Percentiles rank a stretch among this genome's conserved stretches.
Evolutionary conservation across 352 stramenopile species (phyloP).

Genomic region (Pythium insidiosum): DNA sequence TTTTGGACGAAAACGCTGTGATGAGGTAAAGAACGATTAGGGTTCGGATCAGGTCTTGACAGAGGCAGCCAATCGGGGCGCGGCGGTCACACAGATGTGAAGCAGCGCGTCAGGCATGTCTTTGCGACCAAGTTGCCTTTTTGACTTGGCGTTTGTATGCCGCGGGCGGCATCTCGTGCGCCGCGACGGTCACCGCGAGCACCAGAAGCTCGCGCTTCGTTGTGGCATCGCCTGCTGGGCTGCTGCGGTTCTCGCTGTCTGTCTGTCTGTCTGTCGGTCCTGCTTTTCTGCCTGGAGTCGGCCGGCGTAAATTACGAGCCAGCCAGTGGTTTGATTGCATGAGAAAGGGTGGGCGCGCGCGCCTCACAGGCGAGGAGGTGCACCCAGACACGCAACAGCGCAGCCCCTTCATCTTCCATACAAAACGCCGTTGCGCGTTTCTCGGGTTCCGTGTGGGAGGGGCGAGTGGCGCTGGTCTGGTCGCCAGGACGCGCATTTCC

Average conservation of each 20-base stretch:
- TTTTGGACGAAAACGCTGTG: conserved; percentile 1
- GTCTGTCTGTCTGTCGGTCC: too few relatives aligned
- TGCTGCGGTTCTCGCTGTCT: too few relatives aligned
- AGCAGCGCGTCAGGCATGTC: conserved; percentile 11
- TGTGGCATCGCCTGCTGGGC: too few relatives aligned
- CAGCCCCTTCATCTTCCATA: background rate
- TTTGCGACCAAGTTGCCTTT: conserved; percentile 14
- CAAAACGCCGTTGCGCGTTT: conserved; percentile 1
- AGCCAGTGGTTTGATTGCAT: too few relatives aligned
- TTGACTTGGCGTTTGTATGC: background rate
- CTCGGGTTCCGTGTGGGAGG: background rate
- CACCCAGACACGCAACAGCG: conserved; percentile 10
- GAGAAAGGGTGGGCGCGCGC: too few relatives aligned
- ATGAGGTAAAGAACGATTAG: conserved; percentile 3
- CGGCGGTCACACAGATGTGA: conserved; percentile 12
- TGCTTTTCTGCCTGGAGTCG: background rate
- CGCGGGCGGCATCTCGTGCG: background rate
- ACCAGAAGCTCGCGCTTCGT: too few relatives aligned
- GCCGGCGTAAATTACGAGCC: background rate
- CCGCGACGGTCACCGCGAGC: background rate
- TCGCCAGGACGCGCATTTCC: conserved; percentile 10
- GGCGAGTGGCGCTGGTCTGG: background rate
- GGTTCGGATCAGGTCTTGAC: conserved; percentile 11
- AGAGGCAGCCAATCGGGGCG: conserved; percentile 14
- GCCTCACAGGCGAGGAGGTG: conserved; percentile 6